A percentile compares a stretch with the other conserved stretches of the same genome.
Evolutionary conservation across 257 asterid species (phyloP).

Genomic region (Dorcoceras hygrometricum): DNA sequence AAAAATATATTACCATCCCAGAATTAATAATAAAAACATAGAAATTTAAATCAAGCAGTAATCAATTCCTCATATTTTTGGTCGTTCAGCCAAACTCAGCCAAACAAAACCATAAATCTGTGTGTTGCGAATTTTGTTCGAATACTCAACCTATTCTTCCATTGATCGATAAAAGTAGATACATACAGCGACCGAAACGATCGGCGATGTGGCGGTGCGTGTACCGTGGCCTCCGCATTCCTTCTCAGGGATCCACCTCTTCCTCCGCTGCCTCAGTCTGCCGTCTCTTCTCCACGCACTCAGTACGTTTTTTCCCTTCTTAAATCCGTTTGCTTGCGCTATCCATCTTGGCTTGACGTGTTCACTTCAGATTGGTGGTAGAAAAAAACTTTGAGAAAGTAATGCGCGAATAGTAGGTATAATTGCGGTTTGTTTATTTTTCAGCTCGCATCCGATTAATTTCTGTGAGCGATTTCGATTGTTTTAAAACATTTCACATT

Average conservation of each 20-base stretch:
- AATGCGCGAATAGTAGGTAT: too few species aligned
- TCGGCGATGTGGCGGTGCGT: slow-evolving; percentile 91
- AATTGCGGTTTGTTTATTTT: background rate
- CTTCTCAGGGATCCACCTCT: slow-evolving; percentile 50
- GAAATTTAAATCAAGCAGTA: too few species aligned
- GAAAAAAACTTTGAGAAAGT: background rate
- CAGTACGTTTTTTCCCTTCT: slow-evolving; percentile 35
- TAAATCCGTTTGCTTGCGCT: background rate
- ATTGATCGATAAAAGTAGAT: background rate
- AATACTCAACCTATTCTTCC: slow-evolving; percentile 10
- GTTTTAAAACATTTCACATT: too few species aligned
- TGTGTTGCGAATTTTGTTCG: background rate
- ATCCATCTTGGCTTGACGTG: background rate
- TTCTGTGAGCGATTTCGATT: background rate
- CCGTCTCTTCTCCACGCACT: slow-evolving; percentile 59
- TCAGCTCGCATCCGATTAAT: background rate
- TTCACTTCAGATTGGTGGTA: background rate
- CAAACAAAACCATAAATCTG: too few species aligned
- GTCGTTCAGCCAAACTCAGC: too few species aligned
- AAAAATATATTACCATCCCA: too few species aligned
- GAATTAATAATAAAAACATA: too few species aligned
- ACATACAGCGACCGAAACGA: background rate
- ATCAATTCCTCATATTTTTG: too few species aligned
- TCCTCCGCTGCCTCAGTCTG: slow-evolving; percentile 54
- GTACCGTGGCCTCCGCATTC: slow-evolving; percentile 71